Conservation (phyloP, 495 filamentous ascomycete genomes). For the Aspergillus bertholletiae region DNA sequence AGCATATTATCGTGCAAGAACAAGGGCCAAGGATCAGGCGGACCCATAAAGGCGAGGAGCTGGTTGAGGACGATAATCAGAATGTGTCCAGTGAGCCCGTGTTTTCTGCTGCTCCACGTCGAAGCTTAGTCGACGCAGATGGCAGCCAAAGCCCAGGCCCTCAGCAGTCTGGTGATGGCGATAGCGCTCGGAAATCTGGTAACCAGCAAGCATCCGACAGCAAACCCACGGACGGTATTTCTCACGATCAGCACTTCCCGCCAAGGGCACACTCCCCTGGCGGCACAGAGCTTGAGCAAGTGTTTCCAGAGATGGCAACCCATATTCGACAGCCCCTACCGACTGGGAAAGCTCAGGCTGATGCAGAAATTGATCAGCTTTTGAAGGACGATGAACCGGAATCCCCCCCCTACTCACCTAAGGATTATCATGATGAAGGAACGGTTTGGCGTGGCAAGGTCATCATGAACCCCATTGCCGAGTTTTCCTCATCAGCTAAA, state of each 20-base stretch:
- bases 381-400: constrained; percentile 82
- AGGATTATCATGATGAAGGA: constrained; percentile 62
- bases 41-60: constrained; percentile 93
- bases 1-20: constrained; percentile 79
- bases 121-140: constrained; percentile 34
- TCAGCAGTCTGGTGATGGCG: constrained; percentile 19
- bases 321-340: constrained; percentile 42
- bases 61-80: constrained; percentile 67
- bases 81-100: constrained; percentile 45
- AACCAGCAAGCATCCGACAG: constrained; percentile 49
- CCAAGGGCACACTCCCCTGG: constrained; percentile 30
- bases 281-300: constrained; percentile 34
- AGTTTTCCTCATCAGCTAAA: constrained; percentile 72
- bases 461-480: constrained; percentile 70
- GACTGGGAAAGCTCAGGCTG: constrained; percentile 51
- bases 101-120: constrained; percentile 43
- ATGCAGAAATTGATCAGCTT: constrained; percentile 87
- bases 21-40: constrained; percentile 79
- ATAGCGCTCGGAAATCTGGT: constrained; percentile 19
- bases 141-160: constrained; percentile 36
- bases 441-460: constrained; percentile 77
- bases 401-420: constrained; percentile 83
- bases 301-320: constrained; percentile 42
- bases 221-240: constrained; percentile 19
- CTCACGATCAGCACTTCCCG: constrained; percentile 21